phyloP scores from a whole-genome alignment of 305 asterid species.

The Rubia balearica region DNA sequence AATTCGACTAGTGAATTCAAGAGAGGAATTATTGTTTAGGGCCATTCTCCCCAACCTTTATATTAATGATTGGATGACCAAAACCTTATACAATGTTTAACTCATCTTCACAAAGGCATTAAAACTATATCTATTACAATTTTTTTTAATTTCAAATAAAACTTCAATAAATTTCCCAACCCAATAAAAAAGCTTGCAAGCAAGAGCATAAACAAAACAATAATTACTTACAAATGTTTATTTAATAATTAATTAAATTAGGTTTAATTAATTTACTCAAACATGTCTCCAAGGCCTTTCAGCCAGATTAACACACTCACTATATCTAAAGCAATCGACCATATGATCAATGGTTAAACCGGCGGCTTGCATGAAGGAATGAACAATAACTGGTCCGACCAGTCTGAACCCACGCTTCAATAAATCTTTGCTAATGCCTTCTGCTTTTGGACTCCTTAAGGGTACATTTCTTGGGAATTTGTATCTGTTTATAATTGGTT shows the following conservation, averaged over 20 bases:
- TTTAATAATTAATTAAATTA: not conserved
- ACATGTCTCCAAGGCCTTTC: conserved; percentile 92
- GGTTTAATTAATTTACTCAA: conserved; percentile 18
- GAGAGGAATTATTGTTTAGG: no score
- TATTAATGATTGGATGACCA: no score
- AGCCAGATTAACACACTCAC: conserved; percentile 63
- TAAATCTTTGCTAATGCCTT: conserved; percentile 75
- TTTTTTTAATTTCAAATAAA: no score
- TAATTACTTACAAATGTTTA: not conserved
- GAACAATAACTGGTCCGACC: conserved; percentile 85
- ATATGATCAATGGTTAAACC: conserved; percentile 87
- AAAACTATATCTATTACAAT: no score
- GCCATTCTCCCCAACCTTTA: no score
- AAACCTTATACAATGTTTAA: no score
- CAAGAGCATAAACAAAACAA: not conserved
- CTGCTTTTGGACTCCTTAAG: conserved; percentile 80
- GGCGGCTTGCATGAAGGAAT: conserved; percentile 86
- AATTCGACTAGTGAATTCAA: no score
- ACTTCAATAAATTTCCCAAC: not conserved
- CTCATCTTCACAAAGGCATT: no score
- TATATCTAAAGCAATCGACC: conserved; percentile 62
- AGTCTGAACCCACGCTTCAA: conserved; percentile 69
- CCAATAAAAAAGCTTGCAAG: not conserved
- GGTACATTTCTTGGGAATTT: conserved; percentile 74
- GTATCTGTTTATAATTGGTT: conserved; percentile 69